phyloP scores from a whole-genome alignment of 2,329 filamentous ascomycete genomes.

The Ascochyta rabiei region DNA sequence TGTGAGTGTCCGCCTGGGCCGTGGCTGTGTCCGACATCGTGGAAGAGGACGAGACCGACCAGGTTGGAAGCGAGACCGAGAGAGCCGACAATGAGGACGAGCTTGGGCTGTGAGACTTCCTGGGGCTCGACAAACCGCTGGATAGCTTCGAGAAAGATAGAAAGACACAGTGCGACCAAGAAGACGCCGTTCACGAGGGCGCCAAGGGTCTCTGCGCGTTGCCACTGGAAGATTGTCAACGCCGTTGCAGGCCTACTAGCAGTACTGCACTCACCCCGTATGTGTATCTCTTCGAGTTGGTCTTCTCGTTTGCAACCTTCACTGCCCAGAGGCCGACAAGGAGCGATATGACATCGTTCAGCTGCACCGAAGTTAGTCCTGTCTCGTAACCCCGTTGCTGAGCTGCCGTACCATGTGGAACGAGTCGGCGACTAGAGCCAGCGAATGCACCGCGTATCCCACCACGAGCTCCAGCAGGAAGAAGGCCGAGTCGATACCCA shows the following conservation, averaged over 20 bases:
- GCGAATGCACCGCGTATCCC: conserved; percentile 83
- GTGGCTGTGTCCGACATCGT: conserved; percentile 88
- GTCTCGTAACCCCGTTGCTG: conserved; percentile 18
- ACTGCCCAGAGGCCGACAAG: conserved; percentile 95
- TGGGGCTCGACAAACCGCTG: conserved; percentile 91
- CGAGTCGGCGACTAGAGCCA: conserved; percentile 93
- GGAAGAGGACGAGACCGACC: conserved; percentile 85
- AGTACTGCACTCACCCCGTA: conserved; percentile 74
- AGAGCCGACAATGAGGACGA: conserved; percentile 89
- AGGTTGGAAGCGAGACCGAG: conserved; percentile 88
- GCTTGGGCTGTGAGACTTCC: conserved; percentile 79
- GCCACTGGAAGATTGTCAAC: conserved; percentile 67
- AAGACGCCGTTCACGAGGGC: conserved; percentile 98
- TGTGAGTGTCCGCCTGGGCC: conserved; percentile 63
- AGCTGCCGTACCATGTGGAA: conserved; percentile 83
- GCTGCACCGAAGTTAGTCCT: conserved; percentile 52
- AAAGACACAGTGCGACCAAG: conserved; percentile 92
- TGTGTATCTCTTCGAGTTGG: conserved; percentile 85
- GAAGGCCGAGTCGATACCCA: conserved; percentile 87
- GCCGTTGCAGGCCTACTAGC: neutral
- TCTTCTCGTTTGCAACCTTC: conserved; percentile 80
- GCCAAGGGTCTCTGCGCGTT: conserved; percentile 94
- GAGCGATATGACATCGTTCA: conserved; percentile 97
- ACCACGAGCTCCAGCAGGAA: conserved; percentile 87
- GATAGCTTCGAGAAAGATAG: conserved; percentile 93